phyloP scores from a whole-genome alignment of 345 rosid genomes.

The Jatropha curcas region DNA sequence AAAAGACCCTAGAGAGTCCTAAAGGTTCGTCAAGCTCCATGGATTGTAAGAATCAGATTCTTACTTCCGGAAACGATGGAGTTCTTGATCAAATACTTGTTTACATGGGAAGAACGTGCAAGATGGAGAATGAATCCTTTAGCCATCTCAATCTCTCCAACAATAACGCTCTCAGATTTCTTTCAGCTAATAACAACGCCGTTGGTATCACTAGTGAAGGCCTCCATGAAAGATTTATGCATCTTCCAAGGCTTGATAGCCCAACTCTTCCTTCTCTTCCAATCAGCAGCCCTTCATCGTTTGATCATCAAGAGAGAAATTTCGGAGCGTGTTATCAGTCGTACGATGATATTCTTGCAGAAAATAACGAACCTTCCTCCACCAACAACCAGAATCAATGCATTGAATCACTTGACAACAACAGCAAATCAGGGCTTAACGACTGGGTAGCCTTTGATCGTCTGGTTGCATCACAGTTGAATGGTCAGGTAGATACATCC shows the following conservation, averaged over 20 bases:
- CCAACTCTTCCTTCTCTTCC: slow-evolving; percentile 41
- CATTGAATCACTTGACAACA: not conserved
- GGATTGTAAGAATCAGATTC: slow-evolving; percentile 49
- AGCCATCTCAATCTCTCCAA: slow-evolving; percentile 15
- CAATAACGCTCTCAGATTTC: slow-evolving; percentile 21
- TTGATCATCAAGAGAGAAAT: slow-evolving; percentile 25
- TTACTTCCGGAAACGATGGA: slow-evolving; percentile 32
- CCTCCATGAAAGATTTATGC: slow-evolving; percentile 51
- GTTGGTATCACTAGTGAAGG: slow-evolving; percentile 15
- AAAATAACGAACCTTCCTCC: slow-evolving; percentile 26
- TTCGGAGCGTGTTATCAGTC: slow-evolving; percentile 31
- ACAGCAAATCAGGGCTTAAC: slow-evolving; percentile 32
- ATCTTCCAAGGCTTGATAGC: slow-evolving; percentile 74
- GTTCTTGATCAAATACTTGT: slow-evolving; percentile 69
- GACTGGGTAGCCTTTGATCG: slow-evolving; percentile 86
- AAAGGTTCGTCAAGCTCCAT: slow-evolving; percentile 44
- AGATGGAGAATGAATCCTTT: slow-evolving; percentile 47
- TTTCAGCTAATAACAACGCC: slow-evolving; percentile 25
- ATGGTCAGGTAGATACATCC: slow-evolving; percentile 53
- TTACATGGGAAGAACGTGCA: slow-evolving; percentile 70
- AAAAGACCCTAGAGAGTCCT: slow-evolving; percentile 77
- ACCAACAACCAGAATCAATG: slow-evolving; percentile 4
- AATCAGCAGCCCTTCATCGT: slow-evolving; percentile 13
- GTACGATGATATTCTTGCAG: slow-evolving; percentile 42
- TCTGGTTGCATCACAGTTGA: slow-evolving; percentile 91